Conservation (phyloP, 1,139 yeast genomes). For the Zhuliangozyma parablackwelliae region DNA sequence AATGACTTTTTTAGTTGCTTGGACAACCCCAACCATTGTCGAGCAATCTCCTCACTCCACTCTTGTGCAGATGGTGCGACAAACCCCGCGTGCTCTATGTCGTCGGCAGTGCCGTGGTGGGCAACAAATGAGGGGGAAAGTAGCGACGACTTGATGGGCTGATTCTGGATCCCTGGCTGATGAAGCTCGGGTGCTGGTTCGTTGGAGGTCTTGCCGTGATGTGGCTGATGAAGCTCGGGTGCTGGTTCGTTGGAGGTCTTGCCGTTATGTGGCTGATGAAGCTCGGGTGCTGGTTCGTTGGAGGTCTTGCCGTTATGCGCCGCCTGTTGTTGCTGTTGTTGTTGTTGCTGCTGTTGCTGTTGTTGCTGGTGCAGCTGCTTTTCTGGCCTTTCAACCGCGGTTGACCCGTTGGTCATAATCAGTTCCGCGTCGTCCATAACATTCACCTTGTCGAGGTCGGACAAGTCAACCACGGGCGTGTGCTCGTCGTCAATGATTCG, state of each 20-base stretch:
- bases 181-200: no score
- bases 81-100: constrained; percentile 3
- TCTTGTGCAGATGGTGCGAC: constrained; percentile 56
- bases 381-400: not conserved
- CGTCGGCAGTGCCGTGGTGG: constrained; percentile 5
- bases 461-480: constrained; percentile 31
- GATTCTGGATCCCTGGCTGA: constrained; percentile 3
- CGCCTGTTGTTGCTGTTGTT: not conserved
- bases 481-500: constrained; percentile 36
- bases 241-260: not conserved
- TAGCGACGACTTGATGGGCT: constrained; percentile 20
- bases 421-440: constrained; percentile 9
- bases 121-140: constrained; percentile 23
- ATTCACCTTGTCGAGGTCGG: constrained; percentile 15
- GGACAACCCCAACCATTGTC: constrained; percentile 63
- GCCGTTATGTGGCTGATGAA: not conserved
- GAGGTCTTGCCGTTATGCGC: not conserved
- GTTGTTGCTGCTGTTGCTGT: not conserved
- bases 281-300: no score
- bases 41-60: constrained; percentile 57
- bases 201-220: not conserved
- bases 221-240: no score
- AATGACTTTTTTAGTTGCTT: constrained; percentile 58
- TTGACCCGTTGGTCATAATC: constrained; percentile 12
- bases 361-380: no score